These are phyloP conservation scores for Musa acuminata DNA, from an alignment of 176 grass and related monocot species.

Conservation along the genomic window DNA sequence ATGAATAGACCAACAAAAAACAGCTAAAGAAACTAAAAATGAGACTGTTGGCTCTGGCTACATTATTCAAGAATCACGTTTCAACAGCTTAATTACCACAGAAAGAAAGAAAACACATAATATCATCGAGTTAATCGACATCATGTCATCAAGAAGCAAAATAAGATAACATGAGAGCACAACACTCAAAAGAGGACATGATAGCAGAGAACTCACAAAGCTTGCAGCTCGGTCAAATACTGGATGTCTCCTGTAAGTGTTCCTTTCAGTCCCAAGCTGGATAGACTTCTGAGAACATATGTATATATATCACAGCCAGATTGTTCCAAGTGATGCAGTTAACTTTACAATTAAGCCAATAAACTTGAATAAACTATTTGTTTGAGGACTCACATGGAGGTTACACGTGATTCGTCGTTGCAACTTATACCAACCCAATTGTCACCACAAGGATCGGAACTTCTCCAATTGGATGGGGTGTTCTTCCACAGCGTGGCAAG, in stretches of 20 bases:
- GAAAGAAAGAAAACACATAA: too few relatives aligned
- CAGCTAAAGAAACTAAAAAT: not conserved
- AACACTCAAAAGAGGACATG: slow-evolving; percentile 4
- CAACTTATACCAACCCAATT: slow-evolving; percentile 63
- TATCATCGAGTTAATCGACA: too few relatives aligned
- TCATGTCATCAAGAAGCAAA: too few relatives aligned
- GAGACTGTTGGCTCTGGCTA: not conserved
- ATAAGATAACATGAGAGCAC: not conserved
- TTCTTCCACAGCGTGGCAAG: slow-evolving; percentile 35
- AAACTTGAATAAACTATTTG: not conserved
- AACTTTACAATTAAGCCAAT: not conserved
- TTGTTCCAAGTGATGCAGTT: not conserved
- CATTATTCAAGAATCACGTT: too few relatives aligned
- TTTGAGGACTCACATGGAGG: slow-evolving; percentile 38
- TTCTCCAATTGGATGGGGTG: slow-evolving; percentile 58
- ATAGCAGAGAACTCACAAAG: slow-evolving; percentile 37
- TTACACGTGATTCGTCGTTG: slow-evolving; percentile 19
- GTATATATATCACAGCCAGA: not conserved
- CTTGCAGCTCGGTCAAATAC: slow-evolving; percentile 32
- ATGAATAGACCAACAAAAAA: not conserved
- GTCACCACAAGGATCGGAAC: slow-evolving; percentile 51
- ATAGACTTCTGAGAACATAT: slow-evolving; percentile 34
- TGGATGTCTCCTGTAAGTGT: slow-evolving; percentile 66
- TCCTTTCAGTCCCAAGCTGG: slow-evolving; percentile 52
- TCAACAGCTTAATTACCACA: too few relatives aligned